These are phyloP conservation scores for Hemisphaericaspora lyxosophila DNA, from an alignment of 1,139 yeast genomes.

Conservation along the genomic window DNA sequence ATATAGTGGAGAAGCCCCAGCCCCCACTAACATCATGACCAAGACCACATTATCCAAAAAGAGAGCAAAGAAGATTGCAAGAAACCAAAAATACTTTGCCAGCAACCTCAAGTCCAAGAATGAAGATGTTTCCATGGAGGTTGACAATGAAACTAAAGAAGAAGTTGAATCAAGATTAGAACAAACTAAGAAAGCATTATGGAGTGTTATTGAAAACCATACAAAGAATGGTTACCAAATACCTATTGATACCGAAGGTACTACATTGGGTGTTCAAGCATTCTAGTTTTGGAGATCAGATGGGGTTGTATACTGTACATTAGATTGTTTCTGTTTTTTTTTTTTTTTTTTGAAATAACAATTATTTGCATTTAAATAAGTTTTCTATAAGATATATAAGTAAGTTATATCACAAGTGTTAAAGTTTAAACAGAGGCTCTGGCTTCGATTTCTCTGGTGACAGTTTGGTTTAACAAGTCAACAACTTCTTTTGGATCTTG, in stretches of 20 bases:
- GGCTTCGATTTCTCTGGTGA: conserved; percentile 26
- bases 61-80: conserved; percentile 76
- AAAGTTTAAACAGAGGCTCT: conserved; percentile 6
- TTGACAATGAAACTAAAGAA: conserved; percentile 35
- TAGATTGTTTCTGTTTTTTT: too few species aligned
- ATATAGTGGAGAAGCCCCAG: conserved; percentile 44
- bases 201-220: conserved; percentile 64
- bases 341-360: background rate
- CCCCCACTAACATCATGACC: conserved; percentile 46
- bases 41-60: conserved; percentile 72
- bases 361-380: conserved; percentile 1
- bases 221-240: conserved; percentile 42
- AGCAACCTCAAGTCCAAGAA: conserved; percentile 50
- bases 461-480: conserved; percentile 60
- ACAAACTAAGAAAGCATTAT: conserved; percentile 62
- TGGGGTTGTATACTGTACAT: conserved; percentile 3
- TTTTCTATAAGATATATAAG: background rate
- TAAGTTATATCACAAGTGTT: background rate
- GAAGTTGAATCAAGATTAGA: conserved; percentile 38
- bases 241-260: conserved; percentile 63
- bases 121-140: conserved; percentile 49
- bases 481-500: conserved; percentile 75
- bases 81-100: conserved; percentile 71
- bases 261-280: conserved; percentile 77
- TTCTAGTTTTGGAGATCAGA: conserved; percentile 22